Evolutionary conservation across 257 asterid species (phyloP).

Genomic region (Przewalskia tangutica): DNA sequence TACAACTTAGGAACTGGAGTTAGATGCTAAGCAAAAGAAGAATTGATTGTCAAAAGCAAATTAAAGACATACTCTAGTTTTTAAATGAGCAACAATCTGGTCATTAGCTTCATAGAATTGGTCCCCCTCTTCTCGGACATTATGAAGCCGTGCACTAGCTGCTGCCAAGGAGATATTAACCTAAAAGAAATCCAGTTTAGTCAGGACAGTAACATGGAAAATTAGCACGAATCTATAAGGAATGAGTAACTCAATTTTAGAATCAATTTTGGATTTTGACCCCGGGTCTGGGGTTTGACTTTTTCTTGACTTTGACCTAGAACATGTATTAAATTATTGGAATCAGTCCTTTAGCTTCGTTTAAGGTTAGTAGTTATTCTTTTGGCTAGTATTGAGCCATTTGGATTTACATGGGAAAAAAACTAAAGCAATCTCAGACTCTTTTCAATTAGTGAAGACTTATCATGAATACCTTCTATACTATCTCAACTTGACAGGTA

Average conservation of each 20-base stretch:
- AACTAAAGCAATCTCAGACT: background rate
- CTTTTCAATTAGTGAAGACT: background rate
- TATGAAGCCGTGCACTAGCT: slow-evolving; percentile 76
- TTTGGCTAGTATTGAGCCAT: too few relatives aligned
- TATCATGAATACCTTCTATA: background rate
- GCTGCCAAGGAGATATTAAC: slow-evolving; percentile 84
- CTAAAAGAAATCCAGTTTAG: slow-evolving; percentile 19
- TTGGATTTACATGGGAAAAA: too few relatives aligned
- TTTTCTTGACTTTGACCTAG: too few relatives aligned
- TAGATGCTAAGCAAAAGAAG: slow-evolving; percentile 5
- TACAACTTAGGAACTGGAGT: background rate
- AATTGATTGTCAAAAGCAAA: background rate
- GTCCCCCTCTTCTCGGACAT: slow-evolving; percentile 80
- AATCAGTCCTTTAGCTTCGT: too few relatives aligned
- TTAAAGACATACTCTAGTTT: slow-evolving; percentile 47
- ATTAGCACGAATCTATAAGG: background rate
- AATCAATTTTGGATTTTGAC: too few relatives aligned
- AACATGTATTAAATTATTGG: too few relatives aligned
- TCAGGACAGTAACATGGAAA: background rate
- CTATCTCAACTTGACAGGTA: background rate
- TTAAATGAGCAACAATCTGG: slow-evolving; percentile 81
- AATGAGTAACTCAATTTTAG: too few relatives aligned
- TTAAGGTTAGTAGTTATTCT: too few relatives aligned
- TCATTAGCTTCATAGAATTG: slow-evolving; percentile 97
- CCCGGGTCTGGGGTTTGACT: too few relatives aligned